Base-by-base conservation (phyloP, 805 yeast species). In the Debaryomyces prosopidis region DNA sequence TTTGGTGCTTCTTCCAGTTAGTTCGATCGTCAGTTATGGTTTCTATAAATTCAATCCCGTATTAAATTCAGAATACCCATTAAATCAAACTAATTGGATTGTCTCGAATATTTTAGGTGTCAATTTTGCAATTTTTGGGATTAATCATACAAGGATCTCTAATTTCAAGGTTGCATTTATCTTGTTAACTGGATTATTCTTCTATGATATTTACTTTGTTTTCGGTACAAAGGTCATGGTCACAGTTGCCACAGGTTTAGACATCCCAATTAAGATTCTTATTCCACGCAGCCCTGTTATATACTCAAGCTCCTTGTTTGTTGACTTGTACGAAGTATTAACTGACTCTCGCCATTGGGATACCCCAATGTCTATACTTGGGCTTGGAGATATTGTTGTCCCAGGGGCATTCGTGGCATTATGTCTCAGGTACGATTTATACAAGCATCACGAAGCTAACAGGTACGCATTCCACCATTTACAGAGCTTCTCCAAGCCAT, bases 181-280 rank as follows among this genome's bases (percentile, higher is more conserved):
- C 9, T 55, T 82, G 28, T 62, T 85, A 18, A 46, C 53, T 2
- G 77, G 77, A 2, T 71, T 85, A 36, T 82, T 84, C 53, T 50
- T 77, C 34, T 85, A 84, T 59, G 90, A 85, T 57, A 71, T 82
- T 34, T 82, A 76, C 58, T 85, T 85, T 63, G 90, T 85, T 1
- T 85, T 83, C 60, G 79, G 76, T 4, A 74, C 87, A 0, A 71
- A 75, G 28, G 68, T 82, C 4, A 85, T 85, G 90, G 67, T 73
- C 32, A 69, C 79, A 1, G 89, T 84, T 15, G 89, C 89, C 5
- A 71, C 74, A 2, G 57, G 58, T 5, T 52, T 84, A 17, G 77
- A 80, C 3, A 66, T 79, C n/a, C 89, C 89, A 1, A 67, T 75
- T 38, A 80, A 77, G 50, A 45, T 80, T 19, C 47, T 69, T 5